Base-by-base conservation (phyloP, 192 early-diverging fungal genomes). In the Coemansia javaensis region DNA sequence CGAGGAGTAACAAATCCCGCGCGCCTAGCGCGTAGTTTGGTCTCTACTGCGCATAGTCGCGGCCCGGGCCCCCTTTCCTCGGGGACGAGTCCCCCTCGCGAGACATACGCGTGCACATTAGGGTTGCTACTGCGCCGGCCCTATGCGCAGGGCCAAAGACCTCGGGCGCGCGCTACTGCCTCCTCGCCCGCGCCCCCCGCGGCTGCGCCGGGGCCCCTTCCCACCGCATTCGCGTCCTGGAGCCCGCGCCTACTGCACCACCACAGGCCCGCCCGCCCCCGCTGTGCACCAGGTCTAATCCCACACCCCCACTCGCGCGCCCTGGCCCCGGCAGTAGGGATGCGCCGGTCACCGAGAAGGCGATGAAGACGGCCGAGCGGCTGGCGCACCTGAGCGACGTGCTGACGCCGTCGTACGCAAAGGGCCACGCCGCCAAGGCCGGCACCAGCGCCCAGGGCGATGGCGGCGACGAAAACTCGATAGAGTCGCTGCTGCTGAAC, bases 341-440 rank as follows among this genome's bases (percentile, higher is more conserved):
- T 30, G 63, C 63, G 16, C 48, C 63, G 2, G 53, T 43, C 14
- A 40, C 54, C 3, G 57, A 74, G 24, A 53, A 61, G 27, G 59
- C 70, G 11, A 74, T 74, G 54, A 54, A 65, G 24, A 75, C 72
- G 2, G 64, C 72, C 15, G 72, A 75, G 40, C 47, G 72, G 32
- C 47, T 75, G 35, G 72, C 72, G 3, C 65, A 66, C 18, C 33
- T 75, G 21, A 63, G 72, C 41, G 66, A 75, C 31, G 72, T 75
- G 7, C 44, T 75, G 25, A 75, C 72, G 2, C 72, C 72, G 13
- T 15, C 55, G 7, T 59, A 75, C 27, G 51, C 50, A 7, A 63
- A 56, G 25, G 58, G 45, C 20, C 32, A 46, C 8, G 32, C 30
- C 35, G 31, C 22, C n/a, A 14, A n/a, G 28, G 40, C 40, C 9